These are phyloP conservation scores for Microdochium nivale DNA, from an alignment of 2,329 filamentous ascomycete species.

Conservation along the genomic window DNA sequence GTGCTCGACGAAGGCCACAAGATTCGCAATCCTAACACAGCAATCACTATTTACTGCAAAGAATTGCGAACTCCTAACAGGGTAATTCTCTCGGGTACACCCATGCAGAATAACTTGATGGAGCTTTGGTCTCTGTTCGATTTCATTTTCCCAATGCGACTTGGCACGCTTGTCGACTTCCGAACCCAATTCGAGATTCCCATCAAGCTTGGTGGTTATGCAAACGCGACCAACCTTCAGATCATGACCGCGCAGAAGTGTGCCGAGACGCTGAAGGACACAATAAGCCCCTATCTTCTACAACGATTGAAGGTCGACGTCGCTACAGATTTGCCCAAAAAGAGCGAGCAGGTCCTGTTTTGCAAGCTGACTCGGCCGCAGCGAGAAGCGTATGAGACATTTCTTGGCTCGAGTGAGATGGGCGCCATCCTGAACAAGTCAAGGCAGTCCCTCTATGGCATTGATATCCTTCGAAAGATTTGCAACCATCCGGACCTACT, in stretches of 20 bases:
- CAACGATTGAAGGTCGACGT: constrained; percentile 93
- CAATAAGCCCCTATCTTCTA: constrained; percentile 86
- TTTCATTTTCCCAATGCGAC: constrained; percentile 92
- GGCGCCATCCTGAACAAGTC: constrained; percentile 68
- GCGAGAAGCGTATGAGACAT: constrained; percentile 70
- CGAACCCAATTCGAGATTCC: constrained; percentile 87
- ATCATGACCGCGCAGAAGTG: constrained; percentile 93
- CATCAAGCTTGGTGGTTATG: constrained; percentile 87
- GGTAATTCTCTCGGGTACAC: constrained; percentile 89
- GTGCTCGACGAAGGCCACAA: constrained; percentile 97
- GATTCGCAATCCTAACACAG: constrained; percentile 92
- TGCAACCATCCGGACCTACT: constrained; percentile 94
- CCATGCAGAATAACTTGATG: constrained; percentile 92
- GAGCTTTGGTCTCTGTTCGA: constrained; percentile 98
- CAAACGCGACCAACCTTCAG: constrained; percentile 87
- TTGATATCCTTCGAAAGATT: constrained; percentile 89
- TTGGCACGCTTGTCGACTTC: constrained; percentile 88
- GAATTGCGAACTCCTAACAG: constrained; percentile 84
- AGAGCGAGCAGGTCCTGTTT: constrained; percentile 92
- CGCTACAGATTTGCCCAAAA: constrained; percentile 85
- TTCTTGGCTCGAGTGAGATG: constrained; percentile 78
- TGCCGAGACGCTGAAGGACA: constrained; percentile 86
- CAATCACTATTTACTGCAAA: constrained; percentile 92
- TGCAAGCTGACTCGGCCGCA: constrained; percentile 83
- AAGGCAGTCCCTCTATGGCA: constrained; percentile 76